Conservation (phyloP, 2,329 filamentous ascomycete species). For the Periconia sp. region DNA sequence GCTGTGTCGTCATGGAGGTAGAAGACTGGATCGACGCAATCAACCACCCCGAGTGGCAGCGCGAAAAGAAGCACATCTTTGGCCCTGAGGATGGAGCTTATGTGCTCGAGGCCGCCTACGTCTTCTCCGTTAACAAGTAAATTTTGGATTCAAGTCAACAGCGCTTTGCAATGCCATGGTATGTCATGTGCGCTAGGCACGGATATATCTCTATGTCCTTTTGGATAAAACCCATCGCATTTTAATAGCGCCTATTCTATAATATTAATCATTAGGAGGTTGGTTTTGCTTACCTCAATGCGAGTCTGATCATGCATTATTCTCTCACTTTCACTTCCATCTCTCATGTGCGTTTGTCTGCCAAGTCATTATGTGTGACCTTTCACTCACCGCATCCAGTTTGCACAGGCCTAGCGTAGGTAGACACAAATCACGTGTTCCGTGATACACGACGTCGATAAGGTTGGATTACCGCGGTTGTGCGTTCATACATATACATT, state of each 20-base stretch:
- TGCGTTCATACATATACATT: too few species aligned
- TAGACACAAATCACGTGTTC: background rate
- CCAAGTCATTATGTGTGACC: background rate
- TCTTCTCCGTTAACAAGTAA: slow-evolving; percentile 42
- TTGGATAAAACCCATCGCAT: background rate
- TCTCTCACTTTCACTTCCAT: background rate
- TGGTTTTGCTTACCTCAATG: background rate
- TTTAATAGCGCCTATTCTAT: background rate
- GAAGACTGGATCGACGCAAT: slow-evolving; percentile 94
- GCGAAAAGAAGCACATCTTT: slow-evolving; percentile 57
- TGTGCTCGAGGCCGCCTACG: slow-evolving; percentile 48
- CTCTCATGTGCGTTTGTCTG: background rate
- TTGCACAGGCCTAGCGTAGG: background rate
- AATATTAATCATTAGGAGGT: background rate
- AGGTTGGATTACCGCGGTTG: too few species aligned
- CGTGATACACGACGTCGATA: background rate
- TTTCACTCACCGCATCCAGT: background rate
- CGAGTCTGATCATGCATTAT: background rate
- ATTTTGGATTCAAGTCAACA: background rate
- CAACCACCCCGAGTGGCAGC: slow-evolving; percentile 86
- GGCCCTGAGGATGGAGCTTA: slow-evolving; percentile 48
- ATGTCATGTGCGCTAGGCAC: background rate
- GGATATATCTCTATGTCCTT: background rate
- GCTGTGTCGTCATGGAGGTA: slow-evolving; percentile 87
- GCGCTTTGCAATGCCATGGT: background rate